Conservation (phyloP, 495 filamentous ascomycete species). For the Penicillium alfredii region DNA sequence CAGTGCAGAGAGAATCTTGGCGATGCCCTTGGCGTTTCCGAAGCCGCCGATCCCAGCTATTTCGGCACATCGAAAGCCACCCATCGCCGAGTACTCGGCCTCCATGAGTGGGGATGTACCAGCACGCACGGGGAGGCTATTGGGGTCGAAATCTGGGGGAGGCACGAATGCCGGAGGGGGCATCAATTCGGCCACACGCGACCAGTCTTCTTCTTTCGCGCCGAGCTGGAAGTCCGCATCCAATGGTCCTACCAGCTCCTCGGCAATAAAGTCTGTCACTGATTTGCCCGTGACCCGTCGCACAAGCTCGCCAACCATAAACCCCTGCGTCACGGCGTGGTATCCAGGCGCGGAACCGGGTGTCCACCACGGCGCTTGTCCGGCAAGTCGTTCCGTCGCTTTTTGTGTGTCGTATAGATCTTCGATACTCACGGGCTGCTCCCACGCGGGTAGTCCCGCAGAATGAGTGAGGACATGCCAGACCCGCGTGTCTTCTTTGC, state of each 20-base stretch:
- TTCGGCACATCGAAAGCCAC: conserved; percentile 6
- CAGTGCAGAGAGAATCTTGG: conserved; percentile 9
- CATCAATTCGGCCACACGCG: conserved; percentile 7
- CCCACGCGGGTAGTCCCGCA: conserved; percentile 18
- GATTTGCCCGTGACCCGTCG: conserved; percentile 16
- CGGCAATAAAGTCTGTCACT: conserved; percentile 22
- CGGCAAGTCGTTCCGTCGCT: conserved; percentile 17
- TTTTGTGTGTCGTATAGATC: conserved; percentile 16
- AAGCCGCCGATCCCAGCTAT: conserved; percentile 10
- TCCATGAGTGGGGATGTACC: neutral
- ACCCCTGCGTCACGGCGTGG: conserved; percentile 22
- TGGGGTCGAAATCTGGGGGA: conserved; percentile 1
- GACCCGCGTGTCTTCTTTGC: conserved; percentile 19
- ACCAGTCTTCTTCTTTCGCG: conserved; percentile 15
- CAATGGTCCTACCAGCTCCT: conserved; percentile 21
- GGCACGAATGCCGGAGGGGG: conserved; percentile 6
- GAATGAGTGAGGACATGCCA: conserved; percentile 24
- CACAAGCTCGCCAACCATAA: conserved; percentile 23
- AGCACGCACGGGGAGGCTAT: neutral
- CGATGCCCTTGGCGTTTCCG: conserved; percentile 10
- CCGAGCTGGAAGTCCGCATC: conserved; percentile 25
- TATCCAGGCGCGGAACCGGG: conserved; percentile 26
- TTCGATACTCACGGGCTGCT: conserved; percentile 18
- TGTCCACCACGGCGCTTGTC: conserved; percentile 26
- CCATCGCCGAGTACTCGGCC: neutral